These are phyloP conservation scores for Mycena olivaceomarginata DNA, from an alignment of 768 basidiomycete genomes.

Conservation along the genomic window DNA sequence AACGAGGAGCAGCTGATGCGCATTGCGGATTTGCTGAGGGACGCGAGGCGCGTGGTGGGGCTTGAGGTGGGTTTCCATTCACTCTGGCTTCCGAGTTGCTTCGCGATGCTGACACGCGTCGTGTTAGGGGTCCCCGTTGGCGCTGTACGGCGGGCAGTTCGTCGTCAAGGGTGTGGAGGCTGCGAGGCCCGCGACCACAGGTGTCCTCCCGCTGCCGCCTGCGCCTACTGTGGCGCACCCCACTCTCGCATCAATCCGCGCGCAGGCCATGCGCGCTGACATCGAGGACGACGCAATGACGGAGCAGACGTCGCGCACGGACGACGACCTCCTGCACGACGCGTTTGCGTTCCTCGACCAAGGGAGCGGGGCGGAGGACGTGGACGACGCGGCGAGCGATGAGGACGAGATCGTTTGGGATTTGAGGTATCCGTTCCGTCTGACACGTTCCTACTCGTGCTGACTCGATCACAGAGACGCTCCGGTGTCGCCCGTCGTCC, in stretches of 20 bases:
- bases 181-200: conserved; percentile 12
- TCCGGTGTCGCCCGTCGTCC: conserved; percentile 30
- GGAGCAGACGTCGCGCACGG: conserved; percentile 83
- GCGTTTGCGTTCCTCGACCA: neutral
- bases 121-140: conserved; percentile 64
- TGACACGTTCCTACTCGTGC: neutral
- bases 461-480: conserved; percentile 20
- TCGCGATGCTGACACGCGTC: conserved; percentile 3
- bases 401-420: conserved; percentile 84
- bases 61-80: conserved; percentile 68
- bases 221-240: neutral
- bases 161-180: conserved; percentile 56
- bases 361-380: neutral
- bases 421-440: conserved; percentile 66
- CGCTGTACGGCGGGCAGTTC: conserved; percentile 57
- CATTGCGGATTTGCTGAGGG: conserved; percentile 88
- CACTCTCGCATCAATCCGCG: neutral
- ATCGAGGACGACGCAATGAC: conserved; percentile 79
- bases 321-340: conserved; percentile 81
- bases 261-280: neutral
- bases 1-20: conserved; percentile 98
- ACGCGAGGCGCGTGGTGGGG: conserved; percentile 77
- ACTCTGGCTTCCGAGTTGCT: neutral
- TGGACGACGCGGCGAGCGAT: conserved; percentile 59
- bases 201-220: neutral